A percentile compares a stretch with the other conserved stretches of the same genome.
Evolutionary conservation across 306 rosid genomes (phyloP).

Genomic region (Hippophae tibetana): DNA sequence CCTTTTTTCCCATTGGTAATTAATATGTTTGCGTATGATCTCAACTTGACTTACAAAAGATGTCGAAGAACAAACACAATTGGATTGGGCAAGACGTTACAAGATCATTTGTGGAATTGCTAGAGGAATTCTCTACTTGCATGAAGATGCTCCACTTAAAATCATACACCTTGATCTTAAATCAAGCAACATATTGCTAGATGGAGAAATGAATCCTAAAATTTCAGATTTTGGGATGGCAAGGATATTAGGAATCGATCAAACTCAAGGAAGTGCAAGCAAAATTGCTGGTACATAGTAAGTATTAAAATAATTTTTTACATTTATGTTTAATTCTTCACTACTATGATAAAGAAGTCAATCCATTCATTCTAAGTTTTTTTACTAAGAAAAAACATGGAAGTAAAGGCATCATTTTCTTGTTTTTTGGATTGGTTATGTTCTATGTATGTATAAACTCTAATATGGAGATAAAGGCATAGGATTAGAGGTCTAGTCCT

Average conservation of each 20-base stretch:
- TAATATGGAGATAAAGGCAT: too few relatives aligned
- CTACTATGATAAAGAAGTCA: too few relatives aligned
- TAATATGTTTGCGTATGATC: too few relatives aligned
- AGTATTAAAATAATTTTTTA: neutral
- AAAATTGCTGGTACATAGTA: neutral
- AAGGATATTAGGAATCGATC: neutral
- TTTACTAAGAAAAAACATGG: too few relatives aligned
- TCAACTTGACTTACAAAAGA: neutral
- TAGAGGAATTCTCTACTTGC: conserved; percentile 6
- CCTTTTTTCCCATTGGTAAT: too few relatives aligned
- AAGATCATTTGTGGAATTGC: conserved; percentile 2
- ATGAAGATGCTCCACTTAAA: neutral
- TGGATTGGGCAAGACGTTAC: conserved; percentile 3
- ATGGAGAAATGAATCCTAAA: neutral
- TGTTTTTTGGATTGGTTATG: too few relatives aligned
- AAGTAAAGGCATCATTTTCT: too few relatives aligned
- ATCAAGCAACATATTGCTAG: neutral
- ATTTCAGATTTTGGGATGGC: conserved; percentile 1
- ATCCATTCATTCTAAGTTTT: too few relatives aligned
- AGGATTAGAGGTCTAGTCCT: too few relatives aligned
- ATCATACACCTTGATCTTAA: neutral
- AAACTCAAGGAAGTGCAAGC: neutral
- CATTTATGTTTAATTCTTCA: too few relatives aligned
- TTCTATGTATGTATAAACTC: too few relatives aligned
- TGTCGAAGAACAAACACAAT: neutral